Evolutionary conservation across 176 grass and related monocot genomes (phyloP).

Genomic region (Luzula sylvatica): DNA sequence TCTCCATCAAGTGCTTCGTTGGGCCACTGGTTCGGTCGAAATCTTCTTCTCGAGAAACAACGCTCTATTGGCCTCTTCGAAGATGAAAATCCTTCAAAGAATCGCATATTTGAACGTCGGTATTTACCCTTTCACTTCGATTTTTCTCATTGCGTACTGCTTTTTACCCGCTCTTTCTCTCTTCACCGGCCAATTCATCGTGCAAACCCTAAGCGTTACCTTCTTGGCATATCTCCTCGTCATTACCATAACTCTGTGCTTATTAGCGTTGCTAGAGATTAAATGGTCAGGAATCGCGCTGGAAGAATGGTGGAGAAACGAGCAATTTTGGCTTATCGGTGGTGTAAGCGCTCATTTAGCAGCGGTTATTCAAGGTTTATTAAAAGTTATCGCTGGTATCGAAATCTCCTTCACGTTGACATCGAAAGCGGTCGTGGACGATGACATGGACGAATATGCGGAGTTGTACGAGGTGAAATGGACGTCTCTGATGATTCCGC

Average conservation of each 20-base stretch:
- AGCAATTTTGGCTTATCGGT: slow-evolving; percentile 98
- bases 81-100: slow-evolving; percentile 85
- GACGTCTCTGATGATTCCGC: slow-evolving; percentile 91
- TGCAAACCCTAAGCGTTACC: slow-evolving; percentile 81
- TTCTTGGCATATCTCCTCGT: slow-evolving; percentile 82
- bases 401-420: slow-evolving; percentile 98
- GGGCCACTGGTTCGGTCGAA: slow-evolving; percentile 94
- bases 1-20: slow-evolving; percentile 88
- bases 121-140: slow-evolving; percentile 94
- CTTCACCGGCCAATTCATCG: slow-evolving; percentile 97
- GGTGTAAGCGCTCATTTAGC: slow-evolving; percentile 91
- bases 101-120: slow-evolving; percentile 95
- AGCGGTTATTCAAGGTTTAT: slow-evolving; percentile 76
- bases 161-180: slow-evolving; percentile 97
- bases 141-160: slow-evolving; percentile 96
- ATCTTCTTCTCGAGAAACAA: slow-evolving; percentile 98
- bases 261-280: slow-evolving; percentile 87
- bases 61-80: slow-evolving; percentile 67
- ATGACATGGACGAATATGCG: slow-evolving; percentile 73
- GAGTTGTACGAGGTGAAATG: slow-evolving; percentile 85
- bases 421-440: slow-evolving; percentile 60
- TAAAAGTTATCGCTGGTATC: slow-evolving; percentile 87
- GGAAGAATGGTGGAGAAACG: slow-evolving; percentile 96
- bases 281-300: slow-evolving; percentile 94
- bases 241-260: slow-evolving; percentile 74